Percentiles rank a stretch among this genome's conserved stretches.
Evolutionary conservation across 148 eudicot genomes (phyloP).

Genomic region (Rhododendron griersonianum): DNA sequence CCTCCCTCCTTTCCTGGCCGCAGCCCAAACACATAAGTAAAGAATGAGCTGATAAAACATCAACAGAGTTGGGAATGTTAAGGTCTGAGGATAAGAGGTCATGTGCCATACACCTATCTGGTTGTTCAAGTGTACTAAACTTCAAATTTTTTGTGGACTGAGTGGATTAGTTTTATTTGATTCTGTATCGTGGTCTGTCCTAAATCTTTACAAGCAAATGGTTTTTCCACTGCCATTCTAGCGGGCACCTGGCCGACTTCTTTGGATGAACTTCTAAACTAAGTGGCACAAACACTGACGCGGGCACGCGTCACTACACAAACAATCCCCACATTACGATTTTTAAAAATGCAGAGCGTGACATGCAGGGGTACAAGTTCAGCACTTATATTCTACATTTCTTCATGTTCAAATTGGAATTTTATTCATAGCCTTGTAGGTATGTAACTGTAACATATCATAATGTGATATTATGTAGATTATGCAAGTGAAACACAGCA

Average conservation of each 20-base stretch:
- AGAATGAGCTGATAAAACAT: background rate
- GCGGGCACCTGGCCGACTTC: background rate
- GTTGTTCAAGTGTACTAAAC: background rate
- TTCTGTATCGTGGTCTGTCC: background rate
- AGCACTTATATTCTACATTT: background rate
- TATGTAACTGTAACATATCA: background rate
- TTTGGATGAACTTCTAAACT: background rate
- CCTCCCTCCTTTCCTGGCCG: background rate
- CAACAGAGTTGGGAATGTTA: background rate
- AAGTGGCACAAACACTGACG: background rate
- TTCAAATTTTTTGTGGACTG: background rate
- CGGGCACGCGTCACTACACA: background rate
- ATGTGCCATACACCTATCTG: background rate
- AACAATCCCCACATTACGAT: background rate
- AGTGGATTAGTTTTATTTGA: background rate
- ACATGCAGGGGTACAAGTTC: background rate
- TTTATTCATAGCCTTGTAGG: background rate
- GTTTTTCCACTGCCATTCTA: background rate
- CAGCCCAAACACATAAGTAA: background rate
- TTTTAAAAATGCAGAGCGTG: background rate
- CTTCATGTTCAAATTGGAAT: background rate
- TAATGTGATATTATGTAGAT: background rate
- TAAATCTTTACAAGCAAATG: background rate
- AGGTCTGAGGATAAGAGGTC: background rate
- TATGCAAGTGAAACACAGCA: background rate